Conservation (phyloP, 2,329 filamentous ascomycete genomes). For the Hymenoscyphus linearis region DNA sequence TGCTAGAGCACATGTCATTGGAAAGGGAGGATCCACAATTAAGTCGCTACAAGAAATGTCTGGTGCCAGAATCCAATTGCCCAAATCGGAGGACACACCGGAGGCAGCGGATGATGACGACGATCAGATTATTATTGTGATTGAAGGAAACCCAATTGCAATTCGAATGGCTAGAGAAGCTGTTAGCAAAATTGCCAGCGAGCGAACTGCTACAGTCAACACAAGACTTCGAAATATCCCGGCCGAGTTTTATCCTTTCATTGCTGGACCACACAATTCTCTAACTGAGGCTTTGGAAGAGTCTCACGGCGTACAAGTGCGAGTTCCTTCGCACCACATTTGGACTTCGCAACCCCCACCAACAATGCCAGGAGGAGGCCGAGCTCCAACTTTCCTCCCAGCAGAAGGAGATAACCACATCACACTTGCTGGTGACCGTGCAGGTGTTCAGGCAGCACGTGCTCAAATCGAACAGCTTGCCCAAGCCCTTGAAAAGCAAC, state of each 20-base stretch:
- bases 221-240: conserved; percentile 79
- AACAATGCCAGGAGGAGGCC: conserved; percentile 53
- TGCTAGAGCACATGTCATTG: conserved; percentile 85
- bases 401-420: conserved; percentile 72
- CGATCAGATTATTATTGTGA: conserved; percentile 78
- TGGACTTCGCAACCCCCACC: conserved; percentile 66
- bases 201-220: conserved; percentile 77
- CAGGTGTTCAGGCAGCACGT: conserved; percentile 72
- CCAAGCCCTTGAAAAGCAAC: conserved; percentile 67
- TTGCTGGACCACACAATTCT: conserved; percentile 72
- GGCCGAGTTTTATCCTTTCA: conserved; percentile 91
- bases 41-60: conserved; percentile 85
- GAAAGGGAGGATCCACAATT: conserved; percentile 83
- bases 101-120: conserved; percentile 61
- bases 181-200: conserved; percentile 82
- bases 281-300: conserved; percentile 63
- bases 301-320: conserved; percentile 70
- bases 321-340: conserved; percentile 75
- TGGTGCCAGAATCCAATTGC: conserved; percentile 84
- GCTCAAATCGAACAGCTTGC: conserved; percentile 76
- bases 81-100: conserved; percentile 65
- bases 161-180: conserved; percentile 77
- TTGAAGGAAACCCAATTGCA: conserved; percentile 88
- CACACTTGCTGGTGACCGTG: conserved; percentile 77
- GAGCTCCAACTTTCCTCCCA: conserved; percentile 65